A percentile compares a stretch with the other conserved stretches of the same genome.
phyloP scores from a whole-genome alignment of 176 grass and related monocot genomes.

The Ananas comosus region DNA sequence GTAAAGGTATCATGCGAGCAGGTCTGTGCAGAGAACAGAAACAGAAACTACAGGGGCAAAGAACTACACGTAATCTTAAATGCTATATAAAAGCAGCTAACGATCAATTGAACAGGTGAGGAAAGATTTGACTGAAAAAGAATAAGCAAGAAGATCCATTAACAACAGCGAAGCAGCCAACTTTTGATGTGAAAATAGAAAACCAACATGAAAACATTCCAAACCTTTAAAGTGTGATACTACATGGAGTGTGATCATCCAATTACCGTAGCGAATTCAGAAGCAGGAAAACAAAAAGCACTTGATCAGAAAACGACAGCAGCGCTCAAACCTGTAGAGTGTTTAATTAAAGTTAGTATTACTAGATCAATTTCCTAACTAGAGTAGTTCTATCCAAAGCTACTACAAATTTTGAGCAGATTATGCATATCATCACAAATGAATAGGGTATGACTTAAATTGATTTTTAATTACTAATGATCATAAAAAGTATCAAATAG shows the following conservation, averaged over 20 bases:
- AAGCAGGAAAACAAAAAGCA: background rate
- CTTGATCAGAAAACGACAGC: background rate
- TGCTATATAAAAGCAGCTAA: background rate
- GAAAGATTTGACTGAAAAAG: background rate
- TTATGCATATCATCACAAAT: background rate
- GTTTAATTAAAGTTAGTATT: background rate
- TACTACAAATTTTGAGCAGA: background rate
- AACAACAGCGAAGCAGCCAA: background rate
- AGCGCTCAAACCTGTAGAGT: background rate
- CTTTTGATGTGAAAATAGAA: background rate
- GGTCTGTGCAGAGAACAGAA: no score
- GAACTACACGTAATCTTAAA: background rate
- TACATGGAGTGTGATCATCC: background rate
- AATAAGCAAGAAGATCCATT: background rate
- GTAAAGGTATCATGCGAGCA: no score
- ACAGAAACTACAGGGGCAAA: no score
- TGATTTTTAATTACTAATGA: background rate
- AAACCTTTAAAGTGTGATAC: no score
- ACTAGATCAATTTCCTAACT: background rate
- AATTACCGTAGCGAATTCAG: background rate
- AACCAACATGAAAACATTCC: background rate
- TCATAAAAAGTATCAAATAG: background rate
- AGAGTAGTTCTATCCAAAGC: background rate
- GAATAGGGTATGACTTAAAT: background rate
- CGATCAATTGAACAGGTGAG: background rate